Evolutionary conservation across 495 filamentous ascomycete genomes (phyloP).

Genomic region (Amphirosellinia nigrospora): DNA sequence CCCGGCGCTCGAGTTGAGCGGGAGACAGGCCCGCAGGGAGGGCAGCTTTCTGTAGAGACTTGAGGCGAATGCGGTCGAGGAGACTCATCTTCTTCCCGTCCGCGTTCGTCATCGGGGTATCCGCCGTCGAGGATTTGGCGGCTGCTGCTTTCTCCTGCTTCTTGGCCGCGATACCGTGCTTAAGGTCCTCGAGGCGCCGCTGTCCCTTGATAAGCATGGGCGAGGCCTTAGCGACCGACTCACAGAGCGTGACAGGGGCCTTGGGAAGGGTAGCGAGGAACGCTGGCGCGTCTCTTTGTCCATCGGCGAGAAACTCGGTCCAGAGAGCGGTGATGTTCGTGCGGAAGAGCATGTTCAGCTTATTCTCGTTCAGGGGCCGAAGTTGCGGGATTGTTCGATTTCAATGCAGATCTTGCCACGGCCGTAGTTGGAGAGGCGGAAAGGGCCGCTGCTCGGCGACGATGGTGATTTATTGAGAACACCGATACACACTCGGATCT

Average conservation of each 20-base stretch:
- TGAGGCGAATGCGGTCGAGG: slow-evolving; percentile 68
- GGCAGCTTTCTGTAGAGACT: slow-evolving; percentile 56
- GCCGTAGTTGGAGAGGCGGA: slow-evolving; percentile 67
- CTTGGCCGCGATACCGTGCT: slow-evolving; percentile 54
- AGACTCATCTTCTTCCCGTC: slow-evolving; percentile 52
- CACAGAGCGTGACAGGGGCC: slow-evolving; percentile 56
- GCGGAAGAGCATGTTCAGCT: slow-evolving; percentile 60
- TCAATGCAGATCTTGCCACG: slow-evolving; percentile 55
- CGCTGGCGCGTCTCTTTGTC: slow-evolving; percentile 22
- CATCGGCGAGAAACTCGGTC: slow-evolving; percentile 40
- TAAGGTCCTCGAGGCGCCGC: slow-evolving; percentile 66
- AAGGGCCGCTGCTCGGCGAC: slow-evolving; percentile 29
- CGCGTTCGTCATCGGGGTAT: slow-evolving; percentile 35
- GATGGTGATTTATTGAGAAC: slow-evolving; percentile 46
- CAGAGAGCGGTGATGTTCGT: slow-evolving; percentile 56
- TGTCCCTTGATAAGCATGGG: slow-evolving; percentile 61
- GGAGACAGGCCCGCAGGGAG: slow-evolving; percentile 48
- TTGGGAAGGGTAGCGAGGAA: slow-evolving; percentile 64
- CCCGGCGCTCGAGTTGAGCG: slow-evolving; percentile 58
- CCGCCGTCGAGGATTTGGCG: slow-evolving; percentile 13
- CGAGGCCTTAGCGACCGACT: slow-evolving; percentile 51
- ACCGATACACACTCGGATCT: slow-evolving; percentile 63
- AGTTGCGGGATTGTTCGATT: slow-evolving; percentile 36
- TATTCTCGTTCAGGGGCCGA: slow-evolving; percentile 60
- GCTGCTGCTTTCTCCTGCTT: slow-evolving; percentile 42